A percentile compares a stretch with the other conserved stretches of the same genome.
These are phyloP conservation scores for Saururus chinensis DNA, from an alignment of 164 flowering plant genomes.

Conservation along the genomic window DNA sequence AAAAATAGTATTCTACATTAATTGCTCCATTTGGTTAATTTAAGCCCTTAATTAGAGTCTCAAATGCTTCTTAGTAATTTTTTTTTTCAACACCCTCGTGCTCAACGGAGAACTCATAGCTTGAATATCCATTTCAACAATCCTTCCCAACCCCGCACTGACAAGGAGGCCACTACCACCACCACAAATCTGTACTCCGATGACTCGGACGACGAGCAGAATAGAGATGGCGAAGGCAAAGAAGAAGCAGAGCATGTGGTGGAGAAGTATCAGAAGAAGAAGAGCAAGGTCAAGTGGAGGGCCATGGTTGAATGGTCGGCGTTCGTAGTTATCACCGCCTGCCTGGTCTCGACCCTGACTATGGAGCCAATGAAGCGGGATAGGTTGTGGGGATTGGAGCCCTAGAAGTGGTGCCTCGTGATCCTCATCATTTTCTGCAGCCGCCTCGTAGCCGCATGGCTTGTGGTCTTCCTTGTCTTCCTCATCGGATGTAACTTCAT, in stretches of 20 bases:
- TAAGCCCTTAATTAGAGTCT: too few species aligned
- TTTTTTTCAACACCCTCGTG: too few species aligned
- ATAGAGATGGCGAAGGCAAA: too few species aligned
- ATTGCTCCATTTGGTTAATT: too few species aligned
- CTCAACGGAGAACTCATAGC: too few species aligned
- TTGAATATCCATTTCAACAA: slow-evolving; percentile 14
- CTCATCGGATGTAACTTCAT: slow-evolving; percentile 59
- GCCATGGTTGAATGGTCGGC: slow-evolving; percentile 32
- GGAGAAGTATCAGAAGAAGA: slow-evolving; percentile 16
- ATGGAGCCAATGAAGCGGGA: slow-evolving; percentile 17
- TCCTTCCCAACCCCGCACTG: slow-evolving; percentile 3
- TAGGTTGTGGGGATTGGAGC: slow-evolving; percentile 39
- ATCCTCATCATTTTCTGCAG: too few species aligned
- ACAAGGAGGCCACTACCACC: slow-evolving; percentile 20
- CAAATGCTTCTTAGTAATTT: too few species aligned
- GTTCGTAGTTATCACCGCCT: slow-evolving; percentile 29
- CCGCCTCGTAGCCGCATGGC: slow-evolving; percentile 51
- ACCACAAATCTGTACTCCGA: too few species aligned
- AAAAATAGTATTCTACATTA: too few species aligned
- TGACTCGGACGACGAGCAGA: too few species aligned
- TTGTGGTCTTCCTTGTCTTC: slow-evolving; percentile 41
- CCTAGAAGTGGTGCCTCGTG: slow-evolving; percentile 81
- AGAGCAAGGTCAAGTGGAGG: slow-evolving; percentile 12
- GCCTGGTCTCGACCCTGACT: too few species aligned
- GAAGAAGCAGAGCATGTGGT: too few species aligned